Evolutionary conservation across 2,329 filamentous ascomycete genomes (phyloP), one percentile per base, ranked within the genome.

Genomic region (Alternaria sp.): DNA sequence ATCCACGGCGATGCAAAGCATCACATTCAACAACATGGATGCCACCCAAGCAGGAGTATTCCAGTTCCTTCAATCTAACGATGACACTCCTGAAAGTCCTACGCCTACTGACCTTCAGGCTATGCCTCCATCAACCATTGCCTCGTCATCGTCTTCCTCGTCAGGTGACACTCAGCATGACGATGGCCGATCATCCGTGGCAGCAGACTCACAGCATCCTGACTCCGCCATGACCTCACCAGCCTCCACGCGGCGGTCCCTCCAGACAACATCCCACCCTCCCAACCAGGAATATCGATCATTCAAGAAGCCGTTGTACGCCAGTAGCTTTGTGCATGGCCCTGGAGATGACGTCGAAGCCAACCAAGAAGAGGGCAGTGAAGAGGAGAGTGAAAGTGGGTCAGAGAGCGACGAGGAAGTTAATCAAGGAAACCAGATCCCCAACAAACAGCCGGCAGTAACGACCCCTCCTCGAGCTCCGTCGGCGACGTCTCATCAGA

Each of bases 221-320:
- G 73, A 74, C 45, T 77, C 76, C 15, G 72, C 72, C 13, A 67
- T 69, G 57, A 77, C 72, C 9, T 79, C 75, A 25, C 77, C 75
- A 47, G 68, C 74, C 13, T 75, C 72, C 40, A 67, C 63, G 26
- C 68, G 69, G 19, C 67, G 58, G 52, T 61, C 64, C 8, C 60
- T 67, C 30, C 44, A 56, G 46, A 57, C 67, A 10, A 58, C 59
- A 23, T 56, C 63, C 13, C 65, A 44, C 15, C 54, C 25, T 62
- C 70, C 51, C 61, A 64, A 47, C 6, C 70, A 65, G 26, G 64
- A 61, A 5, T 65, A 64, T 17, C 64, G 50, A 5, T 55, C 73
- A 26, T 73, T 71, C 56, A 73, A 70, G 45, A 74, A 73, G 46
- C 78, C 79, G 15, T 65, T 77, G 5, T 73, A 74, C 50, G 73